Percentiles rank a stretch among this genome's conserved stretches.
Evolutionary conservation across 2,329 filamentous ascomycete species (phyloP).

Genomic region (Pyrenophora seminiperda): DNA sequence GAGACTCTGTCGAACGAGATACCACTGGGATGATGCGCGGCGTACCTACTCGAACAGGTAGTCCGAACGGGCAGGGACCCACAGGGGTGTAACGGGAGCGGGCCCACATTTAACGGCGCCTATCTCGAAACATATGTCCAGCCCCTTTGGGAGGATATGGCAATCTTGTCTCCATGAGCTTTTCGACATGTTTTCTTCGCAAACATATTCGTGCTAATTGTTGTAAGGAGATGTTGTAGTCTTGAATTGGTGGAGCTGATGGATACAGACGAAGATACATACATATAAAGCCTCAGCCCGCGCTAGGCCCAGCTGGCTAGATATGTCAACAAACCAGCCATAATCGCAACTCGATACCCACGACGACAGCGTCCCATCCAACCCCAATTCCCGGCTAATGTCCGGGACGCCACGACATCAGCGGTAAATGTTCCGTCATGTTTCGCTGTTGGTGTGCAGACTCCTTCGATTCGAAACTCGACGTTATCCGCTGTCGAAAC

Average conservation of each 20-base stretch:
- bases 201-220: too few species aligned
- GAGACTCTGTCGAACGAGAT: background rate
- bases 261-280: too few species aligned
- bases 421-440: constrained; percentile 19
- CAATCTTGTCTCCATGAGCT: constrained; percentile 1
- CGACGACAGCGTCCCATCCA: too few species aligned
- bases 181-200: background rate
- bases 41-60: constrained; percentile 8
- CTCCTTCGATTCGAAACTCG: constrained; percentile 33
- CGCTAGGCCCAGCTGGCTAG: too few species aligned
- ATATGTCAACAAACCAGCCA: too few species aligned
- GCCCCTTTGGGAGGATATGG: constrained; percentile 13
- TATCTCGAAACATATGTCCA: constrained; percentile 29
- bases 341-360: too few species aligned
- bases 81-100: constrained; percentile 19
- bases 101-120: constrained; percentile 21
- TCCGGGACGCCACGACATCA: constrained; percentile 12
- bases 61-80: constrained; percentile 2
- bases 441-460: constrained; percentile 28
- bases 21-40: constrained; percentile 4
- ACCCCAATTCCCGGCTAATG: constrained; percentile 17
- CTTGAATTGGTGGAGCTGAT: too few species aligned
- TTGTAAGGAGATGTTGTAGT: too few species aligned
- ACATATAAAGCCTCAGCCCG: too few species aligned
- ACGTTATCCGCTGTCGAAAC: constrained; percentile 26